These are phyloP conservation scores for Pyropia haitanensis DNA, from an alignment of 23 red algal genomes.

Conservation along the genomic window DNA sequence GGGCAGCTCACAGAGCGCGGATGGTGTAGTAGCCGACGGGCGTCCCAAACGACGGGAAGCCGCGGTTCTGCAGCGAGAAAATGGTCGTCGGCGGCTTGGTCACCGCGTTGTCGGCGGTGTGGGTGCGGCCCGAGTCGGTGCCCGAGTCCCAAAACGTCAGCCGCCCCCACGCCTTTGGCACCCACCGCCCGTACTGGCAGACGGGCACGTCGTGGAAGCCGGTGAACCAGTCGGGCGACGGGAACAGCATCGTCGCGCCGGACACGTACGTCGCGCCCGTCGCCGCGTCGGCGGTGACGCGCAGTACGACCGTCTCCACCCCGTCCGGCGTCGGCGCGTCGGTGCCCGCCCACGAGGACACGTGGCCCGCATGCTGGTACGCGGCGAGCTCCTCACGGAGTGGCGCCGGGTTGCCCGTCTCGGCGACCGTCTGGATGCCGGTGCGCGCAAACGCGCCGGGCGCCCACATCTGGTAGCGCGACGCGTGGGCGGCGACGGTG, in stretches of 20 bases:
- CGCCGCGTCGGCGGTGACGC: not conserved
- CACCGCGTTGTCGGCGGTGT: not conserved
- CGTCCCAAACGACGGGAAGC: no score
- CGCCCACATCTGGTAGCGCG: slow-evolving; percentile 1
- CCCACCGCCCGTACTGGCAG: not conserved
- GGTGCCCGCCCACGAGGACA: not conserved
- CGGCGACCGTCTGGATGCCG: slow-evolving; percentile 5
- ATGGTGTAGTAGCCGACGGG: no score
- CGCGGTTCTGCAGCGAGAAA: no score
- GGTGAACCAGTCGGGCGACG: slow-evolving; percentile 7
- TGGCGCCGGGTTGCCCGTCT: not conserved
- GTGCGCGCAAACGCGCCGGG: not conserved
- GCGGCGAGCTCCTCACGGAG: not conserved
- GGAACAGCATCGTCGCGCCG: not conserved
- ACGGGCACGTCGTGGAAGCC: not conserved
- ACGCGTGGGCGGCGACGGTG: not conserved
- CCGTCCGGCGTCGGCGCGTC: not conserved
- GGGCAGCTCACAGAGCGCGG: no score
- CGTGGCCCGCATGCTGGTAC: not conserved
- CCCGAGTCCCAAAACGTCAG: slow-evolving; percentile 1
- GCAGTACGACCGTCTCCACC: not conserved
- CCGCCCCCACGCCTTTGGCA: not conserved
- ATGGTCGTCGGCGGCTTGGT: no score
- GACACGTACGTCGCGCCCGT: not conserved
- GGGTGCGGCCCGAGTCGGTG: not conserved